phyloP scores from a whole-genome alignment of 2,329 filamentous ascomycete genomes.

The Mycosphaerelloides madeirae region DNA sequence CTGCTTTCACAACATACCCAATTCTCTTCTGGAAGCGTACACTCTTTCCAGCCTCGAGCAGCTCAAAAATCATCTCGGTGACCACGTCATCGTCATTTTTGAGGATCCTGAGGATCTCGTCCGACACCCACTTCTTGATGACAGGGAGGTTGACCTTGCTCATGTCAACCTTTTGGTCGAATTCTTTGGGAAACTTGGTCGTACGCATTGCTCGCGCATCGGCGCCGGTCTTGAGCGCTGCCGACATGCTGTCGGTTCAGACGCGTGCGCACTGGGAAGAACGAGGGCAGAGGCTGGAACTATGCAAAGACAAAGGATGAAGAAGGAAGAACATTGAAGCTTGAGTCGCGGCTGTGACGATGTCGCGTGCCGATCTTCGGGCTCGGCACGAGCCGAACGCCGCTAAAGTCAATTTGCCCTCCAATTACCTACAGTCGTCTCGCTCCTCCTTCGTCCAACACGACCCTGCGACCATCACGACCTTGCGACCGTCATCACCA shows the following conservation, averaged over 20 bases:
- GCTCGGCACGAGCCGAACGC: too few species aligned
- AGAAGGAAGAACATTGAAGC: neutral
- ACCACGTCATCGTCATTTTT: constrained; percentile 95
- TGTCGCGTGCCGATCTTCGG: neutral
- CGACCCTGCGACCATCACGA: too few species aligned
- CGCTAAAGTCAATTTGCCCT: too few species aligned
- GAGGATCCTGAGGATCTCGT: constrained; percentile 79
- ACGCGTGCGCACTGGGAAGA: neutral
- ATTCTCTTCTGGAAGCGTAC: constrained; percentile 49
- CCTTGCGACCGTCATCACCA: too few species aligned
- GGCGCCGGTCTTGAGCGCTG: constrained; percentile 58
- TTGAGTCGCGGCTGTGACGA: neutral
- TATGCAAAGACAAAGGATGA: neutral
- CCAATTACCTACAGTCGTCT: too few species aligned
- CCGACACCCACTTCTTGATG: constrained; percentile 98
- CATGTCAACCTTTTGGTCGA: constrained; percentile 94
- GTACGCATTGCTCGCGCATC: constrained; percentile 84
- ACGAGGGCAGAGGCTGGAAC: neutral
- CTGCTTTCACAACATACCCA: neutral
- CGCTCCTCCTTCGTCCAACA: too few species aligned
- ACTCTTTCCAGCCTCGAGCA: constrained; percentile 67
- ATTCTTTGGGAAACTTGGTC: constrained; percentile 91
- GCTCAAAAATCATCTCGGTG: constrained; percentile 71
- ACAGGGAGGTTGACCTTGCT: constrained; percentile 94
- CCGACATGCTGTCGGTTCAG: constrained; percentile 11